Conservation (phyloP, 768 basidiomycete species). For the Astraeus odoratus region DNA sequence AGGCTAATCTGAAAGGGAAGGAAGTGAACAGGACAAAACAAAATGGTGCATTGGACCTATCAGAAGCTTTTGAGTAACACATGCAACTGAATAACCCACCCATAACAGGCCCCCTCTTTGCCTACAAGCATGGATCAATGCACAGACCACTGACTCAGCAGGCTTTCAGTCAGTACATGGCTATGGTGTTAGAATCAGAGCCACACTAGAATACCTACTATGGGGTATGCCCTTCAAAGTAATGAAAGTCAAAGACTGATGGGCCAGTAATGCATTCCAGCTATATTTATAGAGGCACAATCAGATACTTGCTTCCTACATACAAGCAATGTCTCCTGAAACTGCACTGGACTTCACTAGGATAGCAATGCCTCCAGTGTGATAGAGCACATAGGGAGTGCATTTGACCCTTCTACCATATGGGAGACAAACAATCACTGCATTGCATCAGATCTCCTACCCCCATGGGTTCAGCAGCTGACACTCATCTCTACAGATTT, state of each 20-base stretch:
- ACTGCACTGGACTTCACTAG: not conserved
- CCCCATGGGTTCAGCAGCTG: no score
- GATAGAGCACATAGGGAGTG: no score
- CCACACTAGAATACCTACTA: constrained; percentile 33
- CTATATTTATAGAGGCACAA: constrained; percentile 24
- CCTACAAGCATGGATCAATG: not conserved
- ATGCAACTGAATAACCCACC: not conserved
- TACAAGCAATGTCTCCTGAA: constrained; percentile 15
- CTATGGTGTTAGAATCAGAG: constrained; percentile 23
- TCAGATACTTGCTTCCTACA: constrained; percentile 25
- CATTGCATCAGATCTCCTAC: no score
- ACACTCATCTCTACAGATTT: no score
- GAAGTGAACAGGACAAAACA: not conserved
- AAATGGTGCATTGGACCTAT: not conserved
- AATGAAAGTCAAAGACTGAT: constrained; percentile 16
- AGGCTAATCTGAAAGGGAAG: not conserved
- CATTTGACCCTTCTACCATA: no score
- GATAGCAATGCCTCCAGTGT: constrained; percentile 5
- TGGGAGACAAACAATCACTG: no score
- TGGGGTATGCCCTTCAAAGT: constrained; percentile 28
- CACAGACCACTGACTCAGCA: constrained; percentile 15
- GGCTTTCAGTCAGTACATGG: constrained; percentile 5
- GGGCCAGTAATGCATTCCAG: constrained; percentile 30
- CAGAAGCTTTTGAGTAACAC: not conserved
- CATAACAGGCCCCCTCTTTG: not conserved